These are phyloP conservation scores for Xylaria sp. DNA, from an alignment of 2,329 filamentous ascomycete species.

Conservation along the genomic window DNA sequence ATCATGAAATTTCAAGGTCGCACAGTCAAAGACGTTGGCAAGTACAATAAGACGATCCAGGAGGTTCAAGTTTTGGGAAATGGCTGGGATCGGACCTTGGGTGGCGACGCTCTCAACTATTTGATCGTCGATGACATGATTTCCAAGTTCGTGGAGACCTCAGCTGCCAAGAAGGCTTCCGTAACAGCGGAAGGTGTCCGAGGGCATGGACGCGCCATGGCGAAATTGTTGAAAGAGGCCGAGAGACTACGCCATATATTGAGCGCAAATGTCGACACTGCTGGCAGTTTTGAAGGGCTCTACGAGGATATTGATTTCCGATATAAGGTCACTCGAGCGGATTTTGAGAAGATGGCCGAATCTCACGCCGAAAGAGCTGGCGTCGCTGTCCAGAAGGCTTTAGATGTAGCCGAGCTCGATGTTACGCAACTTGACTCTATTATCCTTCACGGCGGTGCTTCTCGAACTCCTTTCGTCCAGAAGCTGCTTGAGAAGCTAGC, in stretches of 20 bases:
- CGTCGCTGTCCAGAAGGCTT: constrained; percentile 76
- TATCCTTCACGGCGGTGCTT: constrained; percentile 91
- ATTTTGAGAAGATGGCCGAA: constrained; percentile 83
- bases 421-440: constrained; percentile 85
- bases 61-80: constrained; percentile 90
- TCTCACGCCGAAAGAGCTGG: constrained; percentile 75
- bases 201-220: constrained; percentile 82
- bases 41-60: constrained; percentile 95
- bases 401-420: constrained; percentile 77
- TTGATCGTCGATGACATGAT: constrained; percentile 92
- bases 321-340: constrained; percentile 83
- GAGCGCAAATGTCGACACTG: constrained; percentile 89
- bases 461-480: constrained; percentile 94
- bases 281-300: constrained; percentile 84
- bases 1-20: constrained; percentile 90
- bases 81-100: constrained; percentile 90
- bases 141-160: constrained; percentile 77
- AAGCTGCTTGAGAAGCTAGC: constrained; percentile 82
- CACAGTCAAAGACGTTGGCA: constrained; percentile 89
- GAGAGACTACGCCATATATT: constrained; percentile 88
- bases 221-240: constrained; percentile 93
- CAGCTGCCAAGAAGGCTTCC: constrained; percentile 72
- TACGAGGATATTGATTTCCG: constrained; percentile 94
- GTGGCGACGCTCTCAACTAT: constrained; percentile 88
- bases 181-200: constrained; percentile 73